A percentile compares a stretch with the other conserved stretches of the same genome.
Evolutionary conservation across 257 asterid genomes (phyloP).

Genomic region (Ehretia macrophylla): DNA sequence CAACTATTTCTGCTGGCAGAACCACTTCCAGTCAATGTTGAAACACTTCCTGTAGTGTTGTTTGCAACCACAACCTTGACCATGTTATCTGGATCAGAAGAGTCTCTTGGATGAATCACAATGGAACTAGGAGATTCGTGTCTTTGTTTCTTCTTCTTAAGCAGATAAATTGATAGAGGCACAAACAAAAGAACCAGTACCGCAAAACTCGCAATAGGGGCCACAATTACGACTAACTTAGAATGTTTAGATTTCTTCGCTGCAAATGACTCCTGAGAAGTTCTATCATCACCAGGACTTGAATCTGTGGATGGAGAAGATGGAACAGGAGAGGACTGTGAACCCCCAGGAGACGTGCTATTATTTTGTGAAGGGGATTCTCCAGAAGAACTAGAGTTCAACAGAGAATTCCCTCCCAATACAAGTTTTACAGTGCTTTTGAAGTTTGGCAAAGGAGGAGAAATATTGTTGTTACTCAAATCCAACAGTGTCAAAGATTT

Average conservation of each 20-base stretch:
- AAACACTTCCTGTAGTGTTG: conserved; percentile 31
- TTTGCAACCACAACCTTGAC: conserved; percentile 65
- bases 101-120: conserved; percentile 70
- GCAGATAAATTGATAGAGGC: conserved; percentile 44
- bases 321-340: conserved; percentile 16
- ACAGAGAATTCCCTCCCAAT: conserved; percentile 46
- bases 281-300: conserved; percentile 9
- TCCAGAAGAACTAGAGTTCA: conserved; percentile 33
- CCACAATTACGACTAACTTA: conserved; percentile 42
- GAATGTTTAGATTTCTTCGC: conserved; percentile 30
- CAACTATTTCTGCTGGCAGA: conserved; percentile 52
- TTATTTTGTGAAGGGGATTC: conserved; percentile 23
- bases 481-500: conserved; percentile 54
- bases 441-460: conserved; percentile 70
- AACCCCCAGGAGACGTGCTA: conserved; percentile 24
- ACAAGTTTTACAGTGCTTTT: conserved; percentile 34
- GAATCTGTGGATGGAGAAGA: conserved; percentile 21
- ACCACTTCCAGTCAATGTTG: conserved; percentile 45
- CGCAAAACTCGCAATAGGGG: conserved; percentile 46
- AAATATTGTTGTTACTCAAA: conserved; percentile 57
- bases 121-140: conserved; percentile 42
- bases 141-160: conserved; percentile 39
- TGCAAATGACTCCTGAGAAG: conserved; percentile 15
- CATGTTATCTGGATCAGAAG: conserved; percentile 44
- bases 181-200: conserved; percentile 40